Conservation (phyloP, 352 stramenopile genomes). For the Pythium diclinum region DNA sequence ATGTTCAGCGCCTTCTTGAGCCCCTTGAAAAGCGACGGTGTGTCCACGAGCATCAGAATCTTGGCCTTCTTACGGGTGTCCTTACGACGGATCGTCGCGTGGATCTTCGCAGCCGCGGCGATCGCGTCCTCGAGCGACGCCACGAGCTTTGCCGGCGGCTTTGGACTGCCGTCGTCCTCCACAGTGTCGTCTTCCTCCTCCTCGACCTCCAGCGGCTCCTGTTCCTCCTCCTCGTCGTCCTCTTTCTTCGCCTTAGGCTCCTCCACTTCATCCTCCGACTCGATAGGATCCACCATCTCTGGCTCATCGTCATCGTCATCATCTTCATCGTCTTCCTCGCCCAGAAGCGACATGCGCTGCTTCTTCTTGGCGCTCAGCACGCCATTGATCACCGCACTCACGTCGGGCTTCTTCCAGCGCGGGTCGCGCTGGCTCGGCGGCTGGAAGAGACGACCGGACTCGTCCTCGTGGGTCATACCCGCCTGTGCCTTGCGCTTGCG, state of each 20-base stretch:
- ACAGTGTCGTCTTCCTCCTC: conserved; percentile 25
- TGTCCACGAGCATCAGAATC: conserved; percentile 59
- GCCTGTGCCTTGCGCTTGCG: conserved; percentile 64
- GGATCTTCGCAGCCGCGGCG: conserved; percentile 33
- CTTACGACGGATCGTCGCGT: conserved; percentile 49
- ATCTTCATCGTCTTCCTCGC: conserved; percentile 17
- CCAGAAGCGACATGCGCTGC: conserved; percentile 27
- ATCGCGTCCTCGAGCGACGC: conserved; percentile 51
- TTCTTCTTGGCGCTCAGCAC: conserved; percentile 40
- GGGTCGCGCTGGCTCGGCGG: conserved; percentile 64
- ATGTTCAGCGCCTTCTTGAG: conserved; percentile 61
- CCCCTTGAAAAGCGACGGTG: conserved; percentile 50
- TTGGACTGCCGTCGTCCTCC: conserved; percentile 19
- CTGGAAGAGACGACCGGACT: conserved; percentile 67
- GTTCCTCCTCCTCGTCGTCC: conserved; percentile 6
- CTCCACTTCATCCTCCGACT: conserved; percentile 25
- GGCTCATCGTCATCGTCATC: conserved; percentile 15
- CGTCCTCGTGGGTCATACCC: conserved; percentile 62
- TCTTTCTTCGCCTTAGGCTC: conserved; percentile 25
- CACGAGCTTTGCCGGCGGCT: conserved; percentile 43
- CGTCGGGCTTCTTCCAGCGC: conserved; percentile 69
- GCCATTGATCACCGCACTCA: conserved; percentile 35
- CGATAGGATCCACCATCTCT: conserved; percentile 22
- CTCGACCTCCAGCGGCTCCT: conserved; percentile 4
- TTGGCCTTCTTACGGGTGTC: conserved; percentile 67